Base-by-base conservation (phyloP, 306 rosid species). In the Fagus sylvatica region DNA sequence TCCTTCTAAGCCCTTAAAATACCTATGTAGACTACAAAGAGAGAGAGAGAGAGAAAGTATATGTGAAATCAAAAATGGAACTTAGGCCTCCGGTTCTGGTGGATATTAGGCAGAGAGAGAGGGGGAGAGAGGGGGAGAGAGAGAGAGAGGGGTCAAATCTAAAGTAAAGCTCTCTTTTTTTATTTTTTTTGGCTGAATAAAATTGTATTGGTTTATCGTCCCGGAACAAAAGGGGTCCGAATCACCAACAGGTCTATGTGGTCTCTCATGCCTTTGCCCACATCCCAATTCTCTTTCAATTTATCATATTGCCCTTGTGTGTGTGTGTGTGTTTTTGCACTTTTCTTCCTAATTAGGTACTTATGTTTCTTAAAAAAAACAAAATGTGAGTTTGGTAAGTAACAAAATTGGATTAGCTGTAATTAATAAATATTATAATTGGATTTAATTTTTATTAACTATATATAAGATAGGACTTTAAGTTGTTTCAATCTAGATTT, bases 151-250 rank as follows among this genome's bases (percentile, higher is more conserved):
- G 83, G 97, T 88, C 97, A 90, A 91, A 91, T 89, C 55, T 49
- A 83, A 86, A 86, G 87, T 41, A 80, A 80, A 78, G 83, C 51
- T 74, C 69, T 57, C 28, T 22, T 22, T 22, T 22, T 22, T 22
- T 22, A 22, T 53, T 64, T 69, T 67, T 73, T 53, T 10, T 74
- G 57, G 62, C 75, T 77, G 86, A 86, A 81, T 86, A 77, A 83
- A 73, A 85, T 83, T 85, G 83, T 42, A 78, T 81, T 72, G 85
- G 82, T 69, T 28, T 81, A 76, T 85, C 85, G 91, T 84, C 90
- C 76, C 79, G 61, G 76, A 80, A 88, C 80, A 71, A 73, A 83
- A 82, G 84, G 88, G 81, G 89, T 86, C 90, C 88, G 82, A 84
- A 75, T 87, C 87, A 87, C 76, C 79, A 77, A 88, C 86, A 84